phyloP scores from a whole-genome alignment of 2,329 filamentous ascomycete species.

The Coniosporium tulheliwenetii region DNA sequence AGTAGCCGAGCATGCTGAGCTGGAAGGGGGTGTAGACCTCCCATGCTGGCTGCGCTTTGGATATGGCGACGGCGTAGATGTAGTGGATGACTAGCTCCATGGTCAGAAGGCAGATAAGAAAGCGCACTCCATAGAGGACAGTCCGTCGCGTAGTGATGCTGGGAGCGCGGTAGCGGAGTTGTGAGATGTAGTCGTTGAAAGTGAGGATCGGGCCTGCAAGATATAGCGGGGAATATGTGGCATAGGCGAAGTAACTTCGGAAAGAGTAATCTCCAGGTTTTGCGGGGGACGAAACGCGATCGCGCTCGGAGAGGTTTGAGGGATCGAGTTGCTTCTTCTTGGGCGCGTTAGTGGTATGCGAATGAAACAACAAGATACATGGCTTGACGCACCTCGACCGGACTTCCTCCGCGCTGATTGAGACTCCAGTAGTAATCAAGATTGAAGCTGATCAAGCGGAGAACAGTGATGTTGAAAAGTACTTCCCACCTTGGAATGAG shows the following conservation, averaged over 20 bases:
- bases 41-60: slow-evolving; percentile 68
- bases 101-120: slow-evolving; percentile 60
- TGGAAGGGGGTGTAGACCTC: slow-evolving; percentile 70
- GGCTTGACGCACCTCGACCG: slow-evolving; percentile 57
- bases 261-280: slow-evolving; percentile 56
- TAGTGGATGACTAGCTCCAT: slow-evolving; percentile 91
- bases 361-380: neutral
- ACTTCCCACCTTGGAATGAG: slow-evolving; percentile 88
- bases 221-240: slow-evolving; percentile 85
- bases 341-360: slow-evolving; percentile 40
- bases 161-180: slow-evolving; percentile 56
- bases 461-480: slow-evolving; percentile 90
- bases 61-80: slow-evolving; percentile 87
- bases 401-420: slow-evolving; percentile 45
- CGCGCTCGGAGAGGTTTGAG: slow-evolving; percentile 70
- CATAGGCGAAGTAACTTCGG: slow-evolving; percentile 78
- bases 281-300: slow-evolving; percentile 67
- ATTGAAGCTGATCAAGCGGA: slow-evolving; percentile 92
- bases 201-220: slow-evolving; percentile 85
- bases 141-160: slow-evolving; percentile 59
- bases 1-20: slow-evolving; percentile 78
- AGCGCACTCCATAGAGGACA: slow-evolving; percentile 67
- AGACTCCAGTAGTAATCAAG: slow-evolving; percentile 91
- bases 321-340: slow-evolving; percentile 98
- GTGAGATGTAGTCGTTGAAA: slow-evolving; percentile 95